Percentiles rank a stretch among this genome's conserved stretches.
Evolutionary conservation across 164 flowering plant genomes (phyloP).

Genomic region (Warburgia ugandensis): DNA sequence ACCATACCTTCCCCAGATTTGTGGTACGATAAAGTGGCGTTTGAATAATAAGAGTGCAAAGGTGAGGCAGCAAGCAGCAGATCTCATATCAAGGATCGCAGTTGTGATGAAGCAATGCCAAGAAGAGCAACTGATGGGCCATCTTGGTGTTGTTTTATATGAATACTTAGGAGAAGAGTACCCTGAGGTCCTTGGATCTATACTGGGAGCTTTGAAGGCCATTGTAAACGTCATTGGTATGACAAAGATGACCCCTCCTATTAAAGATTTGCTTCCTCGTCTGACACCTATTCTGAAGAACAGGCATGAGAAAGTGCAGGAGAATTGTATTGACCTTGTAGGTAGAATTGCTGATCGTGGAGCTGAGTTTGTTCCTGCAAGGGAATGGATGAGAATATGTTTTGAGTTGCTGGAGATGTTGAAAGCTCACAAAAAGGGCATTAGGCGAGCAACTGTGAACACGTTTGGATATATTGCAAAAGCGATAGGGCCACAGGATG

Average conservation of each 20-base stretch:
- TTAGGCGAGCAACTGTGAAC: constrained; percentile 92
- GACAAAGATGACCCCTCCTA: constrained; percentile 99
- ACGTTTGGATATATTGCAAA: constrained; percentile 98
- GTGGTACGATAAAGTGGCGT: constrained; percentile 99
- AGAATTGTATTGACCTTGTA: constrained; percentile 95
- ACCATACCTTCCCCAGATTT: constrained; percentile 96
- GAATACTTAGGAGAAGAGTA: constrained; percentile 97
- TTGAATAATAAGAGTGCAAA: constrained; percentile 97
- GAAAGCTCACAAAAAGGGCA: constrained; percentile 97
- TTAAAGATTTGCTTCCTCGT: constrained; percentile 91
- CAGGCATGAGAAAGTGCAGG: constrained; percentile 97
- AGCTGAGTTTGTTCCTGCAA: constrained; percentile 97
- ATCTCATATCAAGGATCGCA: constrained; percentile 95
- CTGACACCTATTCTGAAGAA: constrained; percentile 95
- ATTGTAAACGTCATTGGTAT: constrained; percentile 98
- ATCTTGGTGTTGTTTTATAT: constrained; percentile 92
- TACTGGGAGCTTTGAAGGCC: constrained; percentile 88
- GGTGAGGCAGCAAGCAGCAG: constrained; percentile 98
- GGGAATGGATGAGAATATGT: constrained; percentile 99
- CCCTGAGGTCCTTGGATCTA: constrained; percentile 95
- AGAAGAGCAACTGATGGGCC: constrained; percentile 99
- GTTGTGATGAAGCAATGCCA: constrained; percentile 99
- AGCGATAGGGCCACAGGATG: constrained; percentile 99
- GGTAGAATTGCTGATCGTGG: constrained; percentile 99
- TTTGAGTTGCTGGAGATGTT: constrained; percentile 99